A percentile compares a stretch with the other conserved stretches of the same genome.
Conservation (phyloP, 805 yeast species). For the Starmerella stigmatis region DNA sequence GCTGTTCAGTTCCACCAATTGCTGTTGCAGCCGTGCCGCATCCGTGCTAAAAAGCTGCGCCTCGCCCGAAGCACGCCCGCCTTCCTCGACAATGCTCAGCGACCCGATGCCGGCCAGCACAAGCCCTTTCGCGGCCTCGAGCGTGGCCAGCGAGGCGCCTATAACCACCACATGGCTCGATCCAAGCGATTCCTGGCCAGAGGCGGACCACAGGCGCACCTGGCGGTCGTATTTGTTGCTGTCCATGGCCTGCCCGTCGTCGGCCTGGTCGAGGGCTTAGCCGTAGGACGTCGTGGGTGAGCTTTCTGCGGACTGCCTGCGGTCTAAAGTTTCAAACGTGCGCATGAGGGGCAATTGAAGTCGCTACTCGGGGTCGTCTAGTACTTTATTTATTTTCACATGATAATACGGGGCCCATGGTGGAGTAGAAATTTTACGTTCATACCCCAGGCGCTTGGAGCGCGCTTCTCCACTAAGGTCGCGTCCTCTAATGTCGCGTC, state of each 20-base stretch:
- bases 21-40: neutral
- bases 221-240: slow-evolving; percentile 63
- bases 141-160: slow-evolving; percentile 40
- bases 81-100: slow-evolving; percentile 47
- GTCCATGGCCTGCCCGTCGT: neutral
- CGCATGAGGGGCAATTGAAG: too few relatives aligned
- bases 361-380: too few relatives aligned
- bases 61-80: too few relatives aligned
- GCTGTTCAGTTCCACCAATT: slow-evolving; percentile 1
- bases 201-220: slow-evolving; percentile 70
- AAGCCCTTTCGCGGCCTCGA: slow-evolving; percentile 70
- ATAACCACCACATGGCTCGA: slow-evolving; percentile 51
- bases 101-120: slow-evolving; percentile 82
- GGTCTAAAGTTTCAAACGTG: neutral
- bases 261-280: neutral
- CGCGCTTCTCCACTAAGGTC: too few relatives aligned
- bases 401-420: too few relatives aligned
- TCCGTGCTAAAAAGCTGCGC: neutral
- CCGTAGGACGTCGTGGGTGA: neutral
- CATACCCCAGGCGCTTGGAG: too few relatives aligned
- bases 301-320: neutral
- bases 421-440: too few relatives aligned
- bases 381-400: too few relatives aligned
- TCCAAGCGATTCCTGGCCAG: slow-evolving; percentile 59
- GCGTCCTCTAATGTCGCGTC: too few relatives aligned